Percentiles rank a stretch among this genome's conserved stretches.
Conservation (phyloP, 768 basidiomycete species). For the Amanita inopinata region DNA sequence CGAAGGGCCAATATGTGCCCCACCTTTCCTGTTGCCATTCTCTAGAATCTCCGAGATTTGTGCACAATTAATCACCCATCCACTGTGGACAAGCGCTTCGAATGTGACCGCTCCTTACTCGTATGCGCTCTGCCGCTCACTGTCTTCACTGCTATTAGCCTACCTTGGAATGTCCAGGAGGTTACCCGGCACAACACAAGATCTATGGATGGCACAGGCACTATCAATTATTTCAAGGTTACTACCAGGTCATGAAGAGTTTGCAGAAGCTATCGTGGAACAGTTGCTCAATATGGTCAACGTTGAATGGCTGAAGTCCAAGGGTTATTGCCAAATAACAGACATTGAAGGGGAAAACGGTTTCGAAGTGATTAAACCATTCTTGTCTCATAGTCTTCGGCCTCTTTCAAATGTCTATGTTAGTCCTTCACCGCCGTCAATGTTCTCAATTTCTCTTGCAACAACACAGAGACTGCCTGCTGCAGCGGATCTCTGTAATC, state of each 20-base stretch:
- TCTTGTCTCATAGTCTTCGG: slow-evolving; percentile 39
- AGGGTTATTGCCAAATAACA: slow-evolving; percentile 27
- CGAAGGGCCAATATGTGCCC: slow-evolving; percentile 29
- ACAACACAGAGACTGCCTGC: slow-evolving; percentile 46
- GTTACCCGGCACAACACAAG: slow-evolving; percentile 43
- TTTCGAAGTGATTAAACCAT: slow-evolving; percentile 44
- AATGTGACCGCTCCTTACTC: slow-evolving; percentile 14
- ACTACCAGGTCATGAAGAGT: slow-evolving; percentile 69
- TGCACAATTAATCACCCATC: slow-evolving; percentile 38
- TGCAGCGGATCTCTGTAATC: slow-evolving; percentile 15
- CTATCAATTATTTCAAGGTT: slow-evolving; percentile 44
- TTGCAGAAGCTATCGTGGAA: slow-evolving; percentile 33
- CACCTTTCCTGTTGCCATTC: slow-evolving; percentile 58
- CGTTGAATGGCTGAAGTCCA: slow-evolving; percentile 28
- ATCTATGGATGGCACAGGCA: slow-evolving; percentile 61
- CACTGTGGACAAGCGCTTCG: slow-evolving; percentile 36
- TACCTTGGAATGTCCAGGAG: slow-evolving; percentile 53
- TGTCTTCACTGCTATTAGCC: slow-evolving; percentile 41
- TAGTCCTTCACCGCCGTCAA: slow-evolving; percentile 39
- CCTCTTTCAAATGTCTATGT: slow-evolving; percentile 34
- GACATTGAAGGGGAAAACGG: slow-evolving; percentile 43
- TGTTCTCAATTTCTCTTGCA: slow-evolving; percentile 43
- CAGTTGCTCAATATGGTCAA: slow-evolving; percentile 29
- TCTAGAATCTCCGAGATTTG: slow-evolving; percentile 42
- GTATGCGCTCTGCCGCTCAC: slow-evolving; percentile 36